Base-by-base conservation (phyloP, 106 monocot genomes). In the Apostasia ramifera region DNA sequence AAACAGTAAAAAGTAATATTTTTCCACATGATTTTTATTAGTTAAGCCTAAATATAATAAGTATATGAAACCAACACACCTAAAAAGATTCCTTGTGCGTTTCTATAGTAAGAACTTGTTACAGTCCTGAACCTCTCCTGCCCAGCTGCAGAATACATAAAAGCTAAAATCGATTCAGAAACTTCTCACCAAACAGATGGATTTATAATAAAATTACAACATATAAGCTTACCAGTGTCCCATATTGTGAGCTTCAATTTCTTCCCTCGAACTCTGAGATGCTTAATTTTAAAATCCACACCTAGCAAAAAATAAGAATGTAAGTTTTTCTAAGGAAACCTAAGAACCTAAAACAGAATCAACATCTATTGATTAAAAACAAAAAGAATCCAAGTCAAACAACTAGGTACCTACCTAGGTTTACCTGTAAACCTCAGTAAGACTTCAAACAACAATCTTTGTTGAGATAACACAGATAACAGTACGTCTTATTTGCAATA, bases 161-260 rank as follows among this genome's bases (percentile, higher is more conserved):
- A 68, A 59, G 8, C 48, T 65, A 65, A 13, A 45, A 49, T 65
- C 48, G 14, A 65, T 0, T 48, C 48, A 15, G 65, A 47, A 39
- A 44, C 8, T 65, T 65, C 26, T 6, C 5, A 48, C 26, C 14
- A 44, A 46, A 48, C 41, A 44, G 44, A 46, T 26, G n/a, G 13
- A 66, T 46, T 47, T 26, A 40, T 9, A 11, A 11, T 63, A n/a
- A 2, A 53, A 50, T 67, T 44, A 43, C 46, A 64, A 68, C 12
- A 44, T 5, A 6, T 52, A 13, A 43, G 70, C 61, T 76, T 70
- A 91, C 91, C 91, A 50, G 91, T 91, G 66, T 91, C 91, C 91
- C 91, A 91, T 59, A 91, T 91, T 46, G 86, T 91, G 9, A 91
- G 84, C 72, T 91, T 91, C 59, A 91, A 67, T 80, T 75, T 87